Evolutionary conservation across 768 basidiomycete genomes (phyloP), one percentile per base, ranked within the genome.

Genomic region (Lactifluus echinatus): DNA sequence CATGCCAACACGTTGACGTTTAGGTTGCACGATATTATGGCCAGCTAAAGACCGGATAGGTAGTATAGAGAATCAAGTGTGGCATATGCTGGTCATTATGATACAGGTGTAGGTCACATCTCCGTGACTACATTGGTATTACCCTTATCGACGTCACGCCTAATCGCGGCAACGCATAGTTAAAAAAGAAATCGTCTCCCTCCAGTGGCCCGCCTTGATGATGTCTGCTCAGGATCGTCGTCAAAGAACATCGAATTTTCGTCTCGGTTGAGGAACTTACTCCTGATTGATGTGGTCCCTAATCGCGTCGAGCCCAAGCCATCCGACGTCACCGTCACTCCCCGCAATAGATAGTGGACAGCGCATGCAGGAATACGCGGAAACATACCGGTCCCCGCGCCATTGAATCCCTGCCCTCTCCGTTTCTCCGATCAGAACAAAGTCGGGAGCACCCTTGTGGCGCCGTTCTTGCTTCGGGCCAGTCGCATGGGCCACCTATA

Each of bases 121-220:
- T 21, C 23, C 19, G 21, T 23, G 21, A 8, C 40, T 42, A 42
- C 3, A 42, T 42, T 23, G 21, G 8, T 23, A 42, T 42, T 23
- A 42, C 40, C 40, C 40, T 23, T 21, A 42, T 42, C 19, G 39
- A 29, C 15, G 42, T 53, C 14, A 23, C 23, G 19, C 51, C 51
- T 10, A 31, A 33, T 43, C 51, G 51, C 31, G 29, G 19, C 51
- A 40, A 33, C 51, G 29, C 34, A 14, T 37, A 46, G 29, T 54
- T 36, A 34, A 46, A 54, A 34, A 54, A 54, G 33, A 12, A 54
- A 29, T 54, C 53, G 10, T 54, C 53, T 17, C 53, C 53, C 10
- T 54, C 53, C 24, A 46, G 14, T 10, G 53, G 44, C 17, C 45
- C 53, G 14, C 28, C 34, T 10, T 54, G 12, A 19, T 45, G 23